A percentile compares a stretch with the other conserved stretches of the same genome.
These are phyloP conservation scores for Leptomonas pyrrhocoris DNA, from an alignment of 208 protist genomes.

Conservation along the genomic window DNA sequence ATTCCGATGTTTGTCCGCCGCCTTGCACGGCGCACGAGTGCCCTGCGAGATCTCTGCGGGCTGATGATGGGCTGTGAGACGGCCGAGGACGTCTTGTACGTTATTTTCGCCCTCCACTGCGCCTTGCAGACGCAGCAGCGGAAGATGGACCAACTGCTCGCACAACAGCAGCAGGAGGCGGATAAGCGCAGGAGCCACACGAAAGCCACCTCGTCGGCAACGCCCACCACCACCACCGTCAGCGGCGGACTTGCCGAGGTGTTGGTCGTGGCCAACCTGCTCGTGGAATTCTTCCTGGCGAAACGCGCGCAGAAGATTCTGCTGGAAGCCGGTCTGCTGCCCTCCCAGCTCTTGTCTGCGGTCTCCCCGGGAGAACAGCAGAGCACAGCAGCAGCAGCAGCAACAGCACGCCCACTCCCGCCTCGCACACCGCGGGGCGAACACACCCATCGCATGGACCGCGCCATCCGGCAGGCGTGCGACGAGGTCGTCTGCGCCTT, in stretches of 20 bases:
- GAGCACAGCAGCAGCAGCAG: neutral
- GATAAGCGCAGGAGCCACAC: neutral
- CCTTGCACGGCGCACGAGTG: constrained; percentile 34
- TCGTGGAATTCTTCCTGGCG: constrained; percentile 64
- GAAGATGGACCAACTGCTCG: constrained; percentile 8
- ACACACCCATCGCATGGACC: constrained; percentile 19
- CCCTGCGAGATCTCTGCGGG: constrained; percentile 58
- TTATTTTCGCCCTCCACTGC: constrained; percentile 35
- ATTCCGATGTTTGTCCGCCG: constrained; percentile 21
- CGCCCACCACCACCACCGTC: neutral
- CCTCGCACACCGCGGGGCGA: neutral
- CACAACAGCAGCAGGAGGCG: constrained; percentile 1
- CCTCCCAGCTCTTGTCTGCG: neutral
- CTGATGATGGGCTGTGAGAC: constrained; percentile 51
- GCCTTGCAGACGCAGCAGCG: constrained; percentile 37
- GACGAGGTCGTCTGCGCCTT: constrained; percentile 66
- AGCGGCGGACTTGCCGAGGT: constrained; percentile 43
- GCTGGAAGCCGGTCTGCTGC: constrained; percentile 10
- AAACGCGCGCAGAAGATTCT: constrained; percentile 40
- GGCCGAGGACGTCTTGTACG: constrained; percentile 56
- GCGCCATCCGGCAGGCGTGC: constrained; percentile 52
- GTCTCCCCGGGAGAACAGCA: neutral
- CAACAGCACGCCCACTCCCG: neutral
- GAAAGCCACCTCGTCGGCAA: neutral
- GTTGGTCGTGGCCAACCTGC: constrained; percentile 40